Evolutionary conservation across 805 yeast species (phyloP).

Genomic region (Tetrapisispora arboricola): DNA sequence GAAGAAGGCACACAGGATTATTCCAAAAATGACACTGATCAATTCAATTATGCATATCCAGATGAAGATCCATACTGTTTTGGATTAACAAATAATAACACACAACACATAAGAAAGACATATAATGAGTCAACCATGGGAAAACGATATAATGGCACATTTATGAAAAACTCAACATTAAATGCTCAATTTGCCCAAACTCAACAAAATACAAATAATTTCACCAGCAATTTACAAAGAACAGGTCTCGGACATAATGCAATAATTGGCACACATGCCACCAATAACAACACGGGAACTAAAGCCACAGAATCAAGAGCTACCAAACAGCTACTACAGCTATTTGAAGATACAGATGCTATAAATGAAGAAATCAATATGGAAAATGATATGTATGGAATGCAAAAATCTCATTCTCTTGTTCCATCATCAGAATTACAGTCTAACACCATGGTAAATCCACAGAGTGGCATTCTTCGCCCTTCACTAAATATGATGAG

Average conservation of each 20-base stretch:
- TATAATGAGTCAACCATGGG: constrained; percentile 27
- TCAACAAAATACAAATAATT: constrained; percentile 10
- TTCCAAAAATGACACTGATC: constrained; percentile 16
- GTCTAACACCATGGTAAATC: too few relatives aligned
- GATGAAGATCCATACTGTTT: constrained; percentile 25
- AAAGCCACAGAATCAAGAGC: constrained; percentile 27
- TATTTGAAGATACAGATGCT: constrained; percentile 49
- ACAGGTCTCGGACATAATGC: constrained; percentile 10
- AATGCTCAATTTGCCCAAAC: constrained; percentile 18
- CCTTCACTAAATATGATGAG: not conserved
- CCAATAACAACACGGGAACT: constrained; percentile 3
- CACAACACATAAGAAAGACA: constrained; percentile 7
- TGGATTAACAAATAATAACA: constrained; percentile 18
- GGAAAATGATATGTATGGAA: constrained; percentile 10
- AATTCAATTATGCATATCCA: constrained; percentile 25
- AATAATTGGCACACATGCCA: constrained; percentile 23
- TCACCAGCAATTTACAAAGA: constrained; percentile 13
- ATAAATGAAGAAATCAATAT: constrained; percentile 14
- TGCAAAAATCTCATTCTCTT: not conserved
- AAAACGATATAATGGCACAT: constrained; percentile 15
- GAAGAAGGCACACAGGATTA: constrained; percentile 22
- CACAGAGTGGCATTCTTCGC: not conserved
- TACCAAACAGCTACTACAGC: constrained; percentile 60
- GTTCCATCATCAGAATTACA: not conserved
- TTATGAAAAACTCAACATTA: constrained; percentile 21